Evolutionary conservation across 176 grass and related monocot species (phyloP), one percentile per base, ranked within the genome.

Genomic region (Triticum urartu): DNA sequence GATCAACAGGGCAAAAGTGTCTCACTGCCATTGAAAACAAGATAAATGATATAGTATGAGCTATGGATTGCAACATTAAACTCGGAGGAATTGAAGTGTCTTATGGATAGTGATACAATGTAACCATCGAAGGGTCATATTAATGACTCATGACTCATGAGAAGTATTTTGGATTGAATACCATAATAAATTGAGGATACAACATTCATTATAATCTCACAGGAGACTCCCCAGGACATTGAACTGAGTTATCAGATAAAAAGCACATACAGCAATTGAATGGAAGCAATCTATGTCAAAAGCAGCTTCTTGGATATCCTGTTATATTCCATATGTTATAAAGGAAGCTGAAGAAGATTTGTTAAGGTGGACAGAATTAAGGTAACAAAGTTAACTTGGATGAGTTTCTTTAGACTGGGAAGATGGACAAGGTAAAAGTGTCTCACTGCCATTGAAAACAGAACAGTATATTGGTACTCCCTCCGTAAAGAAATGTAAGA

Each of bases 1-100:
- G 21, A 77, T 56, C 26, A n/a, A 86, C 35, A 50, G 70, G 66
- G n/a, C 26, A 84, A 21, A 78, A 82, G 11, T 22, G 48, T 6
- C 4, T 35, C 39, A 34, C 42, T 8, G 2, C 43, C 3, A 34
- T 1, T 54, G 15, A 54, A 54, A 83, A 83, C 50, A 15, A 78
- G 47, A 88, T 15, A 62, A 72, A 40, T 12, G 5, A 22, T 50
- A 30, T 64, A 76, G 45, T 26, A 84, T 8, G 52, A 60, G 32
- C 52, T 32, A 82, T 11, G 18, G 30, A 17, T 40, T 36, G 34
- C 56, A 24, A 77, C 7, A 87, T 5, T 9, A 68, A 65, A 59
- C 40, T 54, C 50, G 5, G 5, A 7, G 5, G 9, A 88, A 71
- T 4, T 4, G 28, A 50, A 40, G 9, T 70, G 9, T 17, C 5